Percentiles rank a stretch among this genome's conserved stretches.
Evolutionary conservation across 2,329 filamentous ascomycete genomes (phyloP).

Genomic region (Podosphaera aphanis): DNA sequence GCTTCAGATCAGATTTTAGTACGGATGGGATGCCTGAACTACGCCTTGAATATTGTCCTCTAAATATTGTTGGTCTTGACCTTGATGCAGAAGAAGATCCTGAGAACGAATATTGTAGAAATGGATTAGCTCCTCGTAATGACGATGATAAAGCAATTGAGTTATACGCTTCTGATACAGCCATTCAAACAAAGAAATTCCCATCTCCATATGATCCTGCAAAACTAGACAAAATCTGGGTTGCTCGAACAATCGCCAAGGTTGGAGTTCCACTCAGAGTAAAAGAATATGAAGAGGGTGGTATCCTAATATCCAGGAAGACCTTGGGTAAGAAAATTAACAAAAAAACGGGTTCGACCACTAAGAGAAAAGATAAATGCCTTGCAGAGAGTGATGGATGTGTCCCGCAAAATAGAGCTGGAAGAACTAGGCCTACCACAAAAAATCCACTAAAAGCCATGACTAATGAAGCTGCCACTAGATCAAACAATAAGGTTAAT

Average conservation of each 20-base stretch:
- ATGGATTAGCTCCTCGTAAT: slow-evolving; percentile 31
- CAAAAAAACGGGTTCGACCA: slow-evolving; percentile 9
- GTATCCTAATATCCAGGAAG: slow-evolving; percentile 11
- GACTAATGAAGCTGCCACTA: slow-evolving; percentile 16
- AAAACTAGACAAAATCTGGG: slow-evolving; percentile 41
- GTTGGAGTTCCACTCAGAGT: slow-evolving; percentile 41
- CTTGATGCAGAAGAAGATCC: slow-evolving; percentile 44
- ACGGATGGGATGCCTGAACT: slow-evolving; percentile 59
- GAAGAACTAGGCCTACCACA: background rate
- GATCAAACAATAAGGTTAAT: slow-evolving; percentile 1
- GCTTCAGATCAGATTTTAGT: slow-evolving; percentile 42
- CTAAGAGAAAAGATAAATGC: slow-evolving; percentile 2
- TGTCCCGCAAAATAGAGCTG: no score
- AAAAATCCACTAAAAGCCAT: slow-evolving; percentile 12
- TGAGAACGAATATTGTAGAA: slow-evolving; percentile 21
- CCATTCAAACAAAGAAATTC: slow-evolving; percentile 16
- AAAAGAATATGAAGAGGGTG: slow-evolving; percentile 34
- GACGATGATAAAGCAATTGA: background rate
- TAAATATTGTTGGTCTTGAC: slow-evolving; percentile 55
- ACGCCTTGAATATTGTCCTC: slow-evolving; percentile 54
- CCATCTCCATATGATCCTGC: slow-evolving; percentile 37
- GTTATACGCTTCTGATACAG: slow-evolving; percentile 18
- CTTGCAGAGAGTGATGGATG: no score
- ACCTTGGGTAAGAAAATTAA: slow-evolving; percentile 7
- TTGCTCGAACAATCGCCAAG: slow-evolving; percentile 39